These are phyloP conservation scores for Beauveria sp. DNA, from an alignment of 2,329 filamentous ascomycete genomes.

Conservation along the genomic window DNA sequence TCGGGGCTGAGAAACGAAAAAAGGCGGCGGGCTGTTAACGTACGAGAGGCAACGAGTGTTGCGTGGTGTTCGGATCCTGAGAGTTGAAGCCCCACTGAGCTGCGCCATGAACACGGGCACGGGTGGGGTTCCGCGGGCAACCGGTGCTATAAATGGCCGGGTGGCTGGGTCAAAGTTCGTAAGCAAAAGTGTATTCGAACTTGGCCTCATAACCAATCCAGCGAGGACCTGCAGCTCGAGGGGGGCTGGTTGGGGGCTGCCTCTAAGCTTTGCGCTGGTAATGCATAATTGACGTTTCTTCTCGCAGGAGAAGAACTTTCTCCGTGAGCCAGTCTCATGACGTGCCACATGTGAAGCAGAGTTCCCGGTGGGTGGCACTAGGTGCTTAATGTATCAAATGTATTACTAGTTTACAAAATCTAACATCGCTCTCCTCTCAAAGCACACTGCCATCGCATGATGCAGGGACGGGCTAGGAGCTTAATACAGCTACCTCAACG, in stretches of 20 bases:
- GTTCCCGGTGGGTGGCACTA: too few relatives aligned
- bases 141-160: too few relatives aligned
- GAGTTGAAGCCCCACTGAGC: not conserved
- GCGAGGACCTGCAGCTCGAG: too few relatives aligned
- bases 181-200: too few relatives aligned
- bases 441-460: not conserved
- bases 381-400: not conserved
- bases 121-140: not conserved
- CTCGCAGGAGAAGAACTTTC: too few relatives aligned
- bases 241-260: too few relatives aligned
- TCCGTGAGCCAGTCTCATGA: too few relatives aligned
- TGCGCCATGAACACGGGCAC: not conserved
- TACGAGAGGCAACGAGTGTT: not conserved
- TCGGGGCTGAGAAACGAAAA: not conserved
- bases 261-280: too few relatives aligned
- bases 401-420: conserved; percentile 16
- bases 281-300: too few relatives aligned
- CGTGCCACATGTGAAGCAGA: not conserved
- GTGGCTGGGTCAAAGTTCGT: too few relatives aligned
- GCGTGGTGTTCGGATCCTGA: not conserved
- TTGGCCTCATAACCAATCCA: too few relatives aligned
- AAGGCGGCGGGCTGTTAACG: not conserved
- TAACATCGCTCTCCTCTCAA: conserved; percentile 2
- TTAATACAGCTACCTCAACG: not conserved
- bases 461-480: not conserved